Percentiles rank a stretch among this genome's conserved stretches.
Evolutionary conservation across 2,329 filamentous ascomycete genomes (phyloP).

Genomic region (Trichoderma sp.): DNA sequence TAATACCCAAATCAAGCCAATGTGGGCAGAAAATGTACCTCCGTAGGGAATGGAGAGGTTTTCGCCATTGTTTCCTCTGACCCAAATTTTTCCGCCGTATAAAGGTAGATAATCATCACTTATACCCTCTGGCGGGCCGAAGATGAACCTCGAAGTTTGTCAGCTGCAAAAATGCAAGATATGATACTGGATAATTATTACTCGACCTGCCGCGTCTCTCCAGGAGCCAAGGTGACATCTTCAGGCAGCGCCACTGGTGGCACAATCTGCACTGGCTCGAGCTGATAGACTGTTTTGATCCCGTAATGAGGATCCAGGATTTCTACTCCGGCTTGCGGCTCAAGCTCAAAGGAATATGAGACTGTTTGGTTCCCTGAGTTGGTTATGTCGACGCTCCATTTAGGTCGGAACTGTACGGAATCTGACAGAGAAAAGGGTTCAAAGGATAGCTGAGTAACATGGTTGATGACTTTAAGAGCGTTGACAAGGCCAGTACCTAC

Average conservation of each 20-base stretch:
- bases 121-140: conserved; percentile 34
- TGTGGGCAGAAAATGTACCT: conserved; percentile 29
- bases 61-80: conserved; percentile 45
- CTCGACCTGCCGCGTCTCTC: conserved; percentile 35
- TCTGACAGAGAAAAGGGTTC: conserved; percentile 53
- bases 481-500: conserved; percentile 52
- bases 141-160: conserved; percentile 33
- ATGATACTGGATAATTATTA: conserved; percentile 24
- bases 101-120: conserved; percentile 43
- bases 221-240: conserved; percentile 34
- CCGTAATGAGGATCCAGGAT: conserved; percentile 37
- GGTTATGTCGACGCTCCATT: conserved; percentile 43
- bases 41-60: conserved; percentile 46
- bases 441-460: conserved; percentile 40
- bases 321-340: conserved; percentile 45
- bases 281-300: conserved; percentile 33
- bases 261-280: conserved; percentile 35
- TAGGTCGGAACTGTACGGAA: conserved; percentile 44
- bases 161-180: not conserved
- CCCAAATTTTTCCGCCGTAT: conserved; percentile 48
- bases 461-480: conserved; percentile 46
- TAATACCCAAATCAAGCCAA: too few species aligned
- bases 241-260: conserved; percentile 37
- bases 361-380: conserved; percentile 46
- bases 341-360: conserved; percentile 45